Percentiles rank a stretch among this genome's conserved stretches.
phyloP scores from a whole-genome alignment of 225 moss, liverwort and hornwort genomes.

The Ulota crispa region DNA sequence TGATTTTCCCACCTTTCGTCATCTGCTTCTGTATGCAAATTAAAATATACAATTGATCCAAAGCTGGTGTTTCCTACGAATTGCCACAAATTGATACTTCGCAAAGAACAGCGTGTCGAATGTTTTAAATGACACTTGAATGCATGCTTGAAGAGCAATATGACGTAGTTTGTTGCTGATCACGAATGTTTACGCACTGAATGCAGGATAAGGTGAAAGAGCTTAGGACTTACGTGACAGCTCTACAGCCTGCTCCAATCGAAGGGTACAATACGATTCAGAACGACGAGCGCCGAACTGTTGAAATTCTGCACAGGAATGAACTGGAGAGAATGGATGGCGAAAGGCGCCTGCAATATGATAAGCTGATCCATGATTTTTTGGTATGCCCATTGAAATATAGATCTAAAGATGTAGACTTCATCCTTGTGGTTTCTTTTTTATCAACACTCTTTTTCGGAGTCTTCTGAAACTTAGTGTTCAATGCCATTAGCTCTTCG shows the following conservation, averaged over 20 bases:
- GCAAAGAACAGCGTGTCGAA: neutral
- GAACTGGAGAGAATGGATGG: constrained; percentile 65
- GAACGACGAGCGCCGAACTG: constrained; percentile 63
- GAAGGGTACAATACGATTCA: constrained; percentile 37
- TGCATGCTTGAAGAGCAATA: neutral
- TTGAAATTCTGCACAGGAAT: constrained; percentile 73
- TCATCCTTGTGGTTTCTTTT: neutral
- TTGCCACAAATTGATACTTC: neutral
- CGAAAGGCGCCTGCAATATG: constrained; percentile 72
- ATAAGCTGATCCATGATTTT: constrained; percentile 70
- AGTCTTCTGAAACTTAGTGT: neutral
- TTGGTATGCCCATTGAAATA: constrained; percentile 26
- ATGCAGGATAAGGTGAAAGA: constrained; percentile 54
- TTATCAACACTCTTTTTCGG: neutral
- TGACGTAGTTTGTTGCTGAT: neutral
- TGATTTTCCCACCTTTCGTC: neutral
- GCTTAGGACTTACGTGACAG: constrained; percentile 52
- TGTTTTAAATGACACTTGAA: neutral
- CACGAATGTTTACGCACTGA: neutral
- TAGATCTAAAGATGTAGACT: neutral
- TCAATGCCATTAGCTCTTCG: neutral
- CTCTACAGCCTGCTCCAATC: constrained; percentile 44
- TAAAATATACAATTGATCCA: neutral
- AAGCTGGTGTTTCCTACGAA: neutral
- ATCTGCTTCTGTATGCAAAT: neutral